Percentiles rank a stretch among this genome's conserved stretches.
Evolutionary conservation across 148 eudicot genomes (phyloP).

Genomic region (Hydrangea macrophylla): DNA sequence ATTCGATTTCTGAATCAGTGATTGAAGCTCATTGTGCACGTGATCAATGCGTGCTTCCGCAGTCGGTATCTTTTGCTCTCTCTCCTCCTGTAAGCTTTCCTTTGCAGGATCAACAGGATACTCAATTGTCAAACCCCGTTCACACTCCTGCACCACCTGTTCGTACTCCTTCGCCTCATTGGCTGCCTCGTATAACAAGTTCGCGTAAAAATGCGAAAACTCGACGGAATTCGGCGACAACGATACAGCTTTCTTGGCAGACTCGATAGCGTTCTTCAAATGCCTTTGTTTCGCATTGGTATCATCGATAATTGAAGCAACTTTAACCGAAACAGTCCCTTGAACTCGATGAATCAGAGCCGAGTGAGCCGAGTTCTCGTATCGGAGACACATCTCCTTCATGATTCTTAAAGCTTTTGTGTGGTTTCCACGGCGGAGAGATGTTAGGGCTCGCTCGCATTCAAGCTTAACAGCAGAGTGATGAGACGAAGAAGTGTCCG

Average conservation of each 20-base stretch:
- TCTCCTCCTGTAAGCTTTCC: conserved; percentile 66
- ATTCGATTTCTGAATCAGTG: conserved; percentile 64
- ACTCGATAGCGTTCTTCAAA: conserved; percentile 58
- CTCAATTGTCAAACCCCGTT: conserved; percentile 66
- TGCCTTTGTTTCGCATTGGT: conserved; percentile 51
- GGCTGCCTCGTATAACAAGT: conserved; percentile 66
- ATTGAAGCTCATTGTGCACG: conserved; percentile 53
- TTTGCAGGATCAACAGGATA: conserved; percentile 80
- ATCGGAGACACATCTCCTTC: conserved; percentile 52
- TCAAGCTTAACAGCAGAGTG: conserved; percentile 46
- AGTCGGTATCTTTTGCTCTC: conserved; percentile 33
- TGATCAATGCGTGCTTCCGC: conserved; percentile 46
- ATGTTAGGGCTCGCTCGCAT: conserved; percentile 65
- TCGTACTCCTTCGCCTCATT: conserved; percentile 67
- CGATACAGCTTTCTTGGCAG: conserved; percentile 51
- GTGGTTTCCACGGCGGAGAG: conserved; percentile 69
- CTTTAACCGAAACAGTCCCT: conserved; percentile 65
- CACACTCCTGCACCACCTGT: conserved; percentile 77
- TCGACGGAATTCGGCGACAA: conserved; percentile 69
- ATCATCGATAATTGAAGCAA: conserved; percentile 62
- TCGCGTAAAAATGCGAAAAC: conserved; percentile 72
- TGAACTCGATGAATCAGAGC: conserved; percentile 58
- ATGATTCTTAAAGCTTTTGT: conserved; percentile 67
- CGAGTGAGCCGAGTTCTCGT: conserved; percentile 39
- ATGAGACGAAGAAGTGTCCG: conserved; percentile 14